Conservation (phyloP, 495 filamentous ascomycete species). For the Talaromyces nanjingensis region DNA sequence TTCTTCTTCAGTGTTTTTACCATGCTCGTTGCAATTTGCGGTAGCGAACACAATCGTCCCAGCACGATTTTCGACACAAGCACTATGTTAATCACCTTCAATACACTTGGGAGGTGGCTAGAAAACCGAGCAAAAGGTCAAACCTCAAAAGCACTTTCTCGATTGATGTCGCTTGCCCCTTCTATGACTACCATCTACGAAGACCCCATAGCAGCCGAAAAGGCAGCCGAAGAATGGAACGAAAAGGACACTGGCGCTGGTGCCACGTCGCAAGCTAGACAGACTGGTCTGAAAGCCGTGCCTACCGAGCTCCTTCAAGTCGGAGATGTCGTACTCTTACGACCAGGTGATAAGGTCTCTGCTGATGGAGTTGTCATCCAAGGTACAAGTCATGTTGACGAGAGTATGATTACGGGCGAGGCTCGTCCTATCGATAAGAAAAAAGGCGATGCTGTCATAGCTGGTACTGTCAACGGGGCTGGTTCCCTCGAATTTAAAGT, state of each 20-base stretch:
- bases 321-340: conserved; percentile 85
- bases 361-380: conserved; percentile 83
- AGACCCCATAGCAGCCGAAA: conserved; percentile 92
- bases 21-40: conserved; percentile 73
- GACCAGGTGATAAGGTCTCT: conserved; percentile 93
- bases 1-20: conserved; percentile 94
- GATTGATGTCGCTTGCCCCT: conserved; percentile 90
- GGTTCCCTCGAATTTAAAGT: conserved; percentile 90
- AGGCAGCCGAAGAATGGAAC: conserved; percentile 76
- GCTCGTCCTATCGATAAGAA: conserved; percentile 86
- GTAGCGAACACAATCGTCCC: conserved; percentile 64
- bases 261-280: conserved; percentile 47
- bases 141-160: conserved; percentile 90
- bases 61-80: conserved; percentile 94
- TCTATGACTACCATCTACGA: conserved; percentile 97
- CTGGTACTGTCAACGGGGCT: conserved; percentile 94
- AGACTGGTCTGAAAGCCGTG: conserved; percentile 66
- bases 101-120: conserved; percentile 82
- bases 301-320: conserved; percentile 94
- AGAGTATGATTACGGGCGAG: conserved; percentile 98
- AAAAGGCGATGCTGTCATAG: conserved; percentile 72
- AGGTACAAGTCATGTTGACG: conserved; percentile 90
- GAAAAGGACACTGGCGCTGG: conserved; percentile 10
- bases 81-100: conserved; percentile 97
- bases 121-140: conserved; percentile 96